Evolutionary conservation across 768 basidiomycete species (phyloP), one percentile per base, ranked within the genome.

Genomic region (Russula sp.): DNA sequence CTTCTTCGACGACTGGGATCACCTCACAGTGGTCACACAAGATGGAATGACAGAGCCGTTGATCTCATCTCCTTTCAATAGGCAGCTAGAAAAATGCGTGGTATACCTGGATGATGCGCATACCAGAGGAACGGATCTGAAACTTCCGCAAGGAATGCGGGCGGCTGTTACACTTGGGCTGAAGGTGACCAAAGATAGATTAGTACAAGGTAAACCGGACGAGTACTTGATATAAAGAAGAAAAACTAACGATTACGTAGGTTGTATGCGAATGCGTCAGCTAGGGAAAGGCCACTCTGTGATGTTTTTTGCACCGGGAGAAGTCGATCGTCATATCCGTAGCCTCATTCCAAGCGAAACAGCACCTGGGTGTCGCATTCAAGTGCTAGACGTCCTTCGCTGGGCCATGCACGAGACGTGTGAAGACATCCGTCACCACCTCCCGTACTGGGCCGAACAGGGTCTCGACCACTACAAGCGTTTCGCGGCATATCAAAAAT

Each of bases 91-190:
- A 6, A 69, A 73, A 58, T 80, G 78, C 38, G 60, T 79, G 5
- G 66, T 82, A 2, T 83, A 83, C 63, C 76, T 83, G 0, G 81
- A 83, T 51, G 81, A 83, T 53, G 78, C 79, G 0, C 81, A 82
- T 59, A 78, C 75, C 22, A 59, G 81, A 64, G 82, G 82, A 6
- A 83, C 82, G 0, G 82, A 83, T 59, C 69, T 83, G 14, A 82
- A 77, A 46, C 70, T 83, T 36, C 82, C 83, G 0, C 58, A 20
- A 1, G 60, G 71, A 18, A 75, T 70, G 39, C 73, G 76, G 8
- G 79, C 80, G 8, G 78, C 75, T 6, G 79, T 82, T 7, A 81
- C 79, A 3, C 65, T 83, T 2, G 82, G 81, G 0, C 77, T 77
- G 6, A 80, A 76, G 45, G 69, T 83, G 8, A 79, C 77, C 0